Base-by-base conservation (phyloP, 768 basidiomycete genomes). In the Dentipellis fragilis region DNA sequence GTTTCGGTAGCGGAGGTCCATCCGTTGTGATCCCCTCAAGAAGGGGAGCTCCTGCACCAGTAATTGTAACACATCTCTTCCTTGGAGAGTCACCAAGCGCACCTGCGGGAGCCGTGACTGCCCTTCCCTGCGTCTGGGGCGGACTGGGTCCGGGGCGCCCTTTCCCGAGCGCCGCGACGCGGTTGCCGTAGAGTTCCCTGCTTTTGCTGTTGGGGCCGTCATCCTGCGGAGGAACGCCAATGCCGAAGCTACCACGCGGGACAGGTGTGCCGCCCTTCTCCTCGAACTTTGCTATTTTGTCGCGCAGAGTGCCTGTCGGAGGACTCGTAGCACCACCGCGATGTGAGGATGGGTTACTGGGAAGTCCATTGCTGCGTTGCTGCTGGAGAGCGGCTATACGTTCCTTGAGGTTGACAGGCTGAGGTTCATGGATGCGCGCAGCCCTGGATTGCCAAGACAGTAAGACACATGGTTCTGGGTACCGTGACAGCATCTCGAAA, bases 371-470 rank as follows among this genome's bases (percentile, higher is more conserved):
- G 65, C 61, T 65, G 56, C 79, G 77, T 29, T 29, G 29, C 61
- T 87, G 87, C 66, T 91, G 81, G 50, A 91, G 73, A 23, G 87
- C 87, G 16, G 89, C 89, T 59, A 91, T 90, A 54, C 89, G 84
- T 62, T 90, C 88, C 69, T 84, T 89, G 65, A 90, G 79, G 66
- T 85, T 87, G 52, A 72, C 73, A 19, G 58, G 60, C 12, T 58
- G 48, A 21, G 63, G 54, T 39, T 58, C 42, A 17, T 40, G 60
- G 62, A 5, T 66, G 58, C 55, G 63, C 57, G 54, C 23, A n/a
- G 58, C 51, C 62, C 62, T 62, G 37, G n/a, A 19, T 14, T 6
- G 22, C 38, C 29, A 48, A 10, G 37, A 19, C 19, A 34, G 17
- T 45, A 14, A n/a, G 53, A 45, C 42, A n/a, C 19, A 19, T 19